Evolutionary conservation across 2,329 filamentous ascomycete species (phyloP).

Genomic region (Sclerotinia glacialis): DNA sequence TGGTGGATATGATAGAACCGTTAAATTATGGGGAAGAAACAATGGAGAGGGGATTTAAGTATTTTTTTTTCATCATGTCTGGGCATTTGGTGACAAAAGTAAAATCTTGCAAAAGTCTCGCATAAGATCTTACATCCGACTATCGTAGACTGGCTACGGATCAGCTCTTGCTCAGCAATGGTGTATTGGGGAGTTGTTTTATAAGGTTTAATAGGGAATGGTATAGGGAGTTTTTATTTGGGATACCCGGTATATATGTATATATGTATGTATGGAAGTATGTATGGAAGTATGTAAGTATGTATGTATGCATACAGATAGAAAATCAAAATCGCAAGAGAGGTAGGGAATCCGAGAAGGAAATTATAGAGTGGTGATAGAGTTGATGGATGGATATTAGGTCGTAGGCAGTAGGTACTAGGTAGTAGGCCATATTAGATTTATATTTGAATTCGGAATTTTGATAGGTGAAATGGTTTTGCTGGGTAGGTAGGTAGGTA

Average conservation of each 20-base stretch:
- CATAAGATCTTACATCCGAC: not conserved
- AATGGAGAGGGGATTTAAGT: slow-evolving; percentile 56
- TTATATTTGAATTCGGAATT: too few species aligned
- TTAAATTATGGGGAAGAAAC: slow-evolving; percentile 93
- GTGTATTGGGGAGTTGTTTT: slow-evolving; percentile 6
- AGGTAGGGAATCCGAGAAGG: not conserved
- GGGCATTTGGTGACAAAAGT: slow-evolving; percentile 7
- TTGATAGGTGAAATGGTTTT: too few species aligned
- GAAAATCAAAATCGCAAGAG: not conserved
- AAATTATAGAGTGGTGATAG: accelerated
- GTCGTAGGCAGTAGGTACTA: too few species aligned
- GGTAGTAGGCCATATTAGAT: too few species aligned
- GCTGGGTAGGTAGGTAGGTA: too few species aligned
- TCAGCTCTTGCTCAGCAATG: not conserved
- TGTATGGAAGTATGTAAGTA: not conserved
- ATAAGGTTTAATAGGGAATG: too few species aligned
- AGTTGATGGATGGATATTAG: accelerated
- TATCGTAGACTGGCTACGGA: not conserved
- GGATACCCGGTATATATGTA: slow-evolving; percentile 11
- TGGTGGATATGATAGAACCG: slow-evolving; percentile 88
- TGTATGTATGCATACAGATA: not conserved
- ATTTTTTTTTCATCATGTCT: not conserved
- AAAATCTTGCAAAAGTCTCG: not conserved
- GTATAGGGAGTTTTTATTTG: slow-evolving; percentile 10
- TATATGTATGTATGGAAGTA: slow-evolving; percentile 5